Evolutionary conservation across 2,329 filamentous ascomycete species (phyloP).

Genomic region (Pestalotiopsis sp.): DNA sequence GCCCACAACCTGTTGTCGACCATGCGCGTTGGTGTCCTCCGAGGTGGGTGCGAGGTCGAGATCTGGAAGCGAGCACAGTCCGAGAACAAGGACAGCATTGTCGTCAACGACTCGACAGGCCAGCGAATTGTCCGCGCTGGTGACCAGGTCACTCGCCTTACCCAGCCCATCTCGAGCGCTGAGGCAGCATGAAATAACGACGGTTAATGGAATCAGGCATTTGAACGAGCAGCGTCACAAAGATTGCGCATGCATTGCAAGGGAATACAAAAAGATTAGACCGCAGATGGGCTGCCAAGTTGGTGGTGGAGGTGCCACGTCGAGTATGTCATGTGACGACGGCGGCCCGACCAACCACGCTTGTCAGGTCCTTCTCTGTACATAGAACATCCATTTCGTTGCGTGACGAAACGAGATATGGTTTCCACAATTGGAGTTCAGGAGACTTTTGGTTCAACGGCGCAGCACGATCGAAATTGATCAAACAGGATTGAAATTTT

Average conservation of each 20-base stretch:
- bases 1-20: slow-evolving; percentile 70
- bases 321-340: neutral
- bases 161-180: slow-evolving; percentile 71
- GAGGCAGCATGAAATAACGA: slow-evolving; percentile 61
- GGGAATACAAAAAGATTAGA: neutral
- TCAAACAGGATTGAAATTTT: neutral
- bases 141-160: slow-evolving; percentile 73
- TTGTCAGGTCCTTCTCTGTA: neutral
- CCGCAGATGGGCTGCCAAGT: neutral
- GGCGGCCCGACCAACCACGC: neutral
- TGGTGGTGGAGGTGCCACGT: neutral
- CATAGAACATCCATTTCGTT: neutral
- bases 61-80: slow-evolving; percentile 70
- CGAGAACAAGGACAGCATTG: slow-evolving; percentile 68
- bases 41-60: slow-evolving; percentile 68
- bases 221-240: slow-evolving; percentile 2
- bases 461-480: neutral
- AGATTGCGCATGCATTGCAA: neutral
- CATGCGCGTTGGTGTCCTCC: slow-evolving; percentile 68
- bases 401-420: neutral
- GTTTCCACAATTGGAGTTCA: neutral
- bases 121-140: slow-evolving; percentile 75
- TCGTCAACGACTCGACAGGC: slow-evolving; percentile 69
- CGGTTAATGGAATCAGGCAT: neutral
- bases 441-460: neutral